Percentiles rank a stretch among this genome's conserved stretches.
phyloP scores from a whole-genome alignment of 2,329 filamentous ascomycete genomes.

The Paracoccidioides lutzii region DNA sequence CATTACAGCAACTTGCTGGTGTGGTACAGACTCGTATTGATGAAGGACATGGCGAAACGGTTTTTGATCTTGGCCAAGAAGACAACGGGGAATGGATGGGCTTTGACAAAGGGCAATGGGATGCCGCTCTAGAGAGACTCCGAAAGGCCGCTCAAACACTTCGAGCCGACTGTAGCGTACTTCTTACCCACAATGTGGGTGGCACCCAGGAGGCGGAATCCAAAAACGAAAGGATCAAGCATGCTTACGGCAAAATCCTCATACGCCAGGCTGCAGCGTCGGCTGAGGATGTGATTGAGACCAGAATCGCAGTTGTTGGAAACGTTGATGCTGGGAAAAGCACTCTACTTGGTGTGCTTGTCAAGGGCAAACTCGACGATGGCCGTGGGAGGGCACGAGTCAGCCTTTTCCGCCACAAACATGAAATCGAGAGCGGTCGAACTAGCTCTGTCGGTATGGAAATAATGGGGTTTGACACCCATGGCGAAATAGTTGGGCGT shows the following conservation, averaged over 20 bases:
- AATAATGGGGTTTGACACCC: constrained; percentile 91
- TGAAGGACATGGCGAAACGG: constrained; percentile 75
- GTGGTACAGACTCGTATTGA: constrained; percentile 56
- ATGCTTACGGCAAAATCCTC: constrained; percentile 73
- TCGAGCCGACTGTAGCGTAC: constrained; percentile 62
- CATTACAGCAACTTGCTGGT: constrained; percentile 49
- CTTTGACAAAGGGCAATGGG: constrained; percentile 63
- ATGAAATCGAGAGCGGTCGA: constrained; percentile 88
- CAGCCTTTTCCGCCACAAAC: constrained; percentile 94
- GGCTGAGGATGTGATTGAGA: constrained; percentile 85
- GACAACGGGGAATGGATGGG: constrained; percentile 77
- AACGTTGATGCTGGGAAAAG: constrained; percentile 98
- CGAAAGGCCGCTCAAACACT: constrained; percentile 50
- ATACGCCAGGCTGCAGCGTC: constrained; percentile 60
- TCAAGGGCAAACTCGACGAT: constrained; percentile 91
- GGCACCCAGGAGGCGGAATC: constrained; percentile 59
- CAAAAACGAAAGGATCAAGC: constrained; percentile 53
- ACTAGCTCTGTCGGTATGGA: constrained; percentile 98
- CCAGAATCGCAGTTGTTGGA: constrained; percentile 87
- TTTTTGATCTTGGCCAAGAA: constrained; percentile 88
- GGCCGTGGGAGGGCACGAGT: constrained; percentile 86
- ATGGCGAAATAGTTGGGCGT: constrained; percentile 68
- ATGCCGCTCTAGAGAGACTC: constrained; percentile 54
- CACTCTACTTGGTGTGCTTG: constrained; percentile 86
- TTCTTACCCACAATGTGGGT: constrained; percentile 84